A percentile compares a stretch with the other conserved stretches of the same genome.
Evolutionary conservation across 768 basidiomycete genomes (phyloP).

Genomic region (Mycena metata): DNA sequence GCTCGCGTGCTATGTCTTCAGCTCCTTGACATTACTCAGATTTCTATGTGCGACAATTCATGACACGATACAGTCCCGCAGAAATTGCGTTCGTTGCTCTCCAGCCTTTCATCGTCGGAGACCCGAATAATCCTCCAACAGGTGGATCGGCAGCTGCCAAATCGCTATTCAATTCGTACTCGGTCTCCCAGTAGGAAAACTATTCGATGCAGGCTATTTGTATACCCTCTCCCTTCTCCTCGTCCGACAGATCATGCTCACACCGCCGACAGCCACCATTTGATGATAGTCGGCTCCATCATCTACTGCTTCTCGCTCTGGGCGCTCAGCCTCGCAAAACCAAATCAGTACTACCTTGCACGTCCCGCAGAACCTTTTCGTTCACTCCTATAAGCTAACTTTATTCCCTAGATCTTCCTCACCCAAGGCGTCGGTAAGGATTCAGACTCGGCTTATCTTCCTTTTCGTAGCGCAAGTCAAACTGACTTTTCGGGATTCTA

Average conservation of each 20-base stretch:
- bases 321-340: constrained; percentile 54
- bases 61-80: constrained; percentile 21
- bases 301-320: constrained; percentile 56
- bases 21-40: constrained; percentile 9
- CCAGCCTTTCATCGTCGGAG: background rate
- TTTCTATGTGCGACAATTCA: constrained; percentile 30
- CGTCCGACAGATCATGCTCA: background rate
- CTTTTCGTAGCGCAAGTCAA: constrained; percentile 6
- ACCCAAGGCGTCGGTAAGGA: constrained; percentile 30
- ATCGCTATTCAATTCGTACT: constrained; percentile 49
- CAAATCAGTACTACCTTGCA: constrained; percentile 52
- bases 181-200: constrained; percentile 46
- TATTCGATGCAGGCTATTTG: constrained; percentile 49
- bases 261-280: constrained; percentile 45
- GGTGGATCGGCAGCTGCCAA: constrained; percentile 54
- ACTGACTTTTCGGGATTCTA: constrained; percentile 11
- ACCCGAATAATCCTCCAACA: constrained; percentile 9
- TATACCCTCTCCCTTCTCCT: constrained; percentile 19
- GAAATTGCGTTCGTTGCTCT: constrained; percentile 30
- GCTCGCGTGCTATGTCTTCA: background rate
- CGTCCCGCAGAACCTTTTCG: background rate
- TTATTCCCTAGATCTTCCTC: constrained; percentile 31
- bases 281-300: constrained; percentile 55
- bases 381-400: constrained; percentile 18
- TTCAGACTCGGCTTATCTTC: constrained; percentile 8